A percentile compares a stretch with the other conserved stretches of the same genome.
phyloP scores from a whole-genome alignment of 169 alveolate genomes.

The Amoebophrya sp. region DNA sequence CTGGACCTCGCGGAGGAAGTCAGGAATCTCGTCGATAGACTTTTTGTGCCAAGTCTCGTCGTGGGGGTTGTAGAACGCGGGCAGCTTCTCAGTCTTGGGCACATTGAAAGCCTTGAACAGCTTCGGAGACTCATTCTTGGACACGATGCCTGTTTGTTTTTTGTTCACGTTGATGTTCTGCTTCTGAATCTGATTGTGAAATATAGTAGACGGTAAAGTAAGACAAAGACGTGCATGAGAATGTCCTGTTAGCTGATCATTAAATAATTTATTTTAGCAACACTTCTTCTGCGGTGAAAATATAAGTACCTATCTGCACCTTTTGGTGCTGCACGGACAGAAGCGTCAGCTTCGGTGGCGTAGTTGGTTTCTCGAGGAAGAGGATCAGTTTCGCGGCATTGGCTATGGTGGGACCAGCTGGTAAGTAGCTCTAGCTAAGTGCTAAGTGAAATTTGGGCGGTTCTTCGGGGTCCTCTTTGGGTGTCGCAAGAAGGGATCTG shows the following conservation, averaged over 20 bases:
- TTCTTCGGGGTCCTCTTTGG: too few relatives aligned
- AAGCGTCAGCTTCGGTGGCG: not conserved
- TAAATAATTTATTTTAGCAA: too few relatives aligned
- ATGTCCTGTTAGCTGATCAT: too few relatives aligned
- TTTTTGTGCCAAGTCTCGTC: not conserved
- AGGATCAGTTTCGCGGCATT: not conserved
- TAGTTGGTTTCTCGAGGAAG: not conserved
- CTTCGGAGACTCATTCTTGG: not conserved
- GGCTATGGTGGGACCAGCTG: too few relatives aligned
- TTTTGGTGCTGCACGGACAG: not conserved
- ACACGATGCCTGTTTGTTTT: not conserved
- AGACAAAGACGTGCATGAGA: too few relatives aligned
- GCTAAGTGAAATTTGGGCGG: too few relatives aligned
- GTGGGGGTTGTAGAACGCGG: not conserved
- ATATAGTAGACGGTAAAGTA: too few relatives aligned
- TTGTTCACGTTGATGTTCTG: too few relatives aligned
- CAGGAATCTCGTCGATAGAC: not conserved
- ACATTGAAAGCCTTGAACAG: not conserved
- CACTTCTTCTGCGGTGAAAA: too few relatives aligned
- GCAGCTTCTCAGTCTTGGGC: not conserved
- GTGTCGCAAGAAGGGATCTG: too few relatives aligned
- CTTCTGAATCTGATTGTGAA: too few relatives aligned
- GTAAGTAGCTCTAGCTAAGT: too few relatives aligned
- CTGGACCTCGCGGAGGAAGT: not conserved
- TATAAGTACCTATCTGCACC: not conserved